Conservation (phyloP, 805 yeast species). For the Lipomyces mesembrius region DNA sequence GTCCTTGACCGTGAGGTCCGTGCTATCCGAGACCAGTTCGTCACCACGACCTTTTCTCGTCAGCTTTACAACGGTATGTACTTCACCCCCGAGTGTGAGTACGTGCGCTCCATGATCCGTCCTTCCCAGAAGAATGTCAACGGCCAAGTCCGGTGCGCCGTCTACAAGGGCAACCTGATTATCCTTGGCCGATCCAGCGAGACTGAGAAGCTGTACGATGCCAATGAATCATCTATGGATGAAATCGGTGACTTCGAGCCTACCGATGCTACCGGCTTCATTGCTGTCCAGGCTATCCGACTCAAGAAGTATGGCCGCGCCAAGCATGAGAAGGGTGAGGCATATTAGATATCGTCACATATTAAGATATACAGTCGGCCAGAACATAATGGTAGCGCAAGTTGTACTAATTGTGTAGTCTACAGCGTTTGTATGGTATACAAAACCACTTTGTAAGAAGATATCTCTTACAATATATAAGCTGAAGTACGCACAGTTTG, state of each 20-base stretch:
- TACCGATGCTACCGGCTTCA: slow-evolving; percentile 95
- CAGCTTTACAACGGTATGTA: slow-evolving; percentile 95
- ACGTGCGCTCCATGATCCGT: slow-evolving; percentile 86
- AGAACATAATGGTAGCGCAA: not conserved
- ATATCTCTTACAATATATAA: not conserved
- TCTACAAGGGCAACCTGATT: slow-evolving; percentile 85
- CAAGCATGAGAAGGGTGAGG: slow-evolving; percentile 76
- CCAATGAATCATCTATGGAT: slow-evolving; percentile 98
- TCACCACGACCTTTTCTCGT: slow-evolving; percentile 88
- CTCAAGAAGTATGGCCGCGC: slow-evolving; percentile 97
- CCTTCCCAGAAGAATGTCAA: slow-evolving; percentile 96
- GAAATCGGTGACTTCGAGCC: slow-evolving; percentile 98
- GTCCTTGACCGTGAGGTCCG: slow-evolving; percentile 97
- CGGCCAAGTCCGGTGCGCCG: slow-evolving; percentile 92
- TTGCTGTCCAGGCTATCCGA: slow-evolving; percentile 97
- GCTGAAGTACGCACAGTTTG: not conserved
- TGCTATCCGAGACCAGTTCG: slow-evolving; percentile 94
- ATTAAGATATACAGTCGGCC: not conserved
- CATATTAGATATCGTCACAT: slow-evolving; percentile 38
- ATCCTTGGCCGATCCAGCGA: slow-evolving; percentile 93
- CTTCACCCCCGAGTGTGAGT: slow-evolving; percentile 98
- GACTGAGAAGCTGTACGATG: slow-evolving; percentile 96
- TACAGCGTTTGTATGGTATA: not conserved
- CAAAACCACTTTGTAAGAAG: not conserved
- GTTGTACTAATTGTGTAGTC: not conserved